phyloP scores from a whole-genome alignment of 306 rosid genomes.

The Sesbania bispinosa region DNA sequence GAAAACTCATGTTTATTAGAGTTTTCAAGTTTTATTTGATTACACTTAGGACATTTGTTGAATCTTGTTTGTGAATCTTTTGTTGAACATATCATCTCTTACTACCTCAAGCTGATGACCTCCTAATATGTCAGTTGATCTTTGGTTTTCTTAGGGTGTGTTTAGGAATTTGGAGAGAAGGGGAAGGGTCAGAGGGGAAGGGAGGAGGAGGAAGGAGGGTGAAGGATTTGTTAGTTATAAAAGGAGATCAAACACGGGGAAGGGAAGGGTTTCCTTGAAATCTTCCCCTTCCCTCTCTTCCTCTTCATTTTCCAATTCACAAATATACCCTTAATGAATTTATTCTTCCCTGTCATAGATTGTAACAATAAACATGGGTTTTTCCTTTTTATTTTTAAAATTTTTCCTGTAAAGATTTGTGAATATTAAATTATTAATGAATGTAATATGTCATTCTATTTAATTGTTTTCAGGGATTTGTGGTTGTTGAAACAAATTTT shows the following conservation, averaged over 20 bases:
- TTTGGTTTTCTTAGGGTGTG: too few species aligned
- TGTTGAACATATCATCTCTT: neutral
- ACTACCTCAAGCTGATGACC: neutral
- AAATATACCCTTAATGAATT: conserved; percentile 3
- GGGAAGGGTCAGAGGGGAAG: too few species aligned
- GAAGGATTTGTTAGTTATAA: too few species aligned
- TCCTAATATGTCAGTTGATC: neutral
- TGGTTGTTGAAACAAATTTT: conserved; percentile 93
- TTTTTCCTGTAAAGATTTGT: neutral
- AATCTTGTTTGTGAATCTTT: conserved; percentile 20
- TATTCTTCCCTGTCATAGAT: neutral
- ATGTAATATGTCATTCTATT: neutral
- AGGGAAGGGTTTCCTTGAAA: too few species aligned
- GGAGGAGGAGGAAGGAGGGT: too few species aligned
- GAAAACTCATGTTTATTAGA: neutral
- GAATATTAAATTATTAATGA: conserved; percentile 14
- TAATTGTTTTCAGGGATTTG: conserved; percentile 63
- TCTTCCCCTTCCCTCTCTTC: too few species aligned
- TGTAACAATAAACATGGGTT: neutral
- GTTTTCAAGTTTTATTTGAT: neutral
- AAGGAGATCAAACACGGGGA: too few species aligned
- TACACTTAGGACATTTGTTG: neutral
- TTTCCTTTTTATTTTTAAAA: too few species aligned
- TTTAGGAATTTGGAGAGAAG: too few species aligned
- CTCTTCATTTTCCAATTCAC: too few species aligned